Evolutionary conservation across 139 green algal genomes (phyloP).

Genomic region (Chlamydomonas incerta): DNA sequence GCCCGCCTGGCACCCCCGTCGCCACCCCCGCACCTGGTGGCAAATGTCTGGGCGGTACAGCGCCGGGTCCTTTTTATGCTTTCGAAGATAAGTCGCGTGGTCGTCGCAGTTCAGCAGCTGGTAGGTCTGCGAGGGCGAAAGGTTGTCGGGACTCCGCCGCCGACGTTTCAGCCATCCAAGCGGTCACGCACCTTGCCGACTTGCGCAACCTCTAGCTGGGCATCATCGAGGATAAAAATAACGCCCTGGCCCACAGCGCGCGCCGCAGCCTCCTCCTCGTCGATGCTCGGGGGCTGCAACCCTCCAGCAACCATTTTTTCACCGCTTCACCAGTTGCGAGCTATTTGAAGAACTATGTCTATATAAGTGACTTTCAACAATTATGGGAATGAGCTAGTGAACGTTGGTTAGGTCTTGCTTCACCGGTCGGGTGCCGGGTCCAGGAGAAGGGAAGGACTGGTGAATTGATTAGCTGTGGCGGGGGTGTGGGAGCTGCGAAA

Average conservation of each 20-base stretch:
- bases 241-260: conserved; percentile 64
- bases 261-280: conserved; percentile 64
- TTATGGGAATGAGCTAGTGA: too few species aligned
- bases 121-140: conserved; percentile 68
- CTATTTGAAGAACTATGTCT: too few species aligned
- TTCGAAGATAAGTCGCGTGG: conserved; percentile 90
- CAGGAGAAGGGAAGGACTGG: too few species aligned
- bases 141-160: neutral
- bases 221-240: conserved; percentile 95
- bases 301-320: conserved; percentile 59
- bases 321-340: too few species aligned
- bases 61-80: conserved; percentile 89
- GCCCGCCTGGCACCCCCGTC: neutral
- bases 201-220: conserved; percentile 92
- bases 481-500: too few species aligned
- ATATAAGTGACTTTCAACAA: too few species aligned
- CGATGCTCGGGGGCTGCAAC: conserved; percentile 62
- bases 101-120: conserved; percentile 97
- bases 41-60: conserved; percentile 94
- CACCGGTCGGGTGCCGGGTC: too few species aligned
- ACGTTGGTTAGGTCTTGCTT: too few species aligned
- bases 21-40: conserved; percentile 84
- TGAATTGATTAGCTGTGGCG: too few species aligned
- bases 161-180: neutral
- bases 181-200: conserved; percentile 85